These are phyloP conservation scores for Trichocladium uniseriatum DNA, from an alignment of 495 filamentous ascomycete genomes.

Conservation along the genomic window DNA sequence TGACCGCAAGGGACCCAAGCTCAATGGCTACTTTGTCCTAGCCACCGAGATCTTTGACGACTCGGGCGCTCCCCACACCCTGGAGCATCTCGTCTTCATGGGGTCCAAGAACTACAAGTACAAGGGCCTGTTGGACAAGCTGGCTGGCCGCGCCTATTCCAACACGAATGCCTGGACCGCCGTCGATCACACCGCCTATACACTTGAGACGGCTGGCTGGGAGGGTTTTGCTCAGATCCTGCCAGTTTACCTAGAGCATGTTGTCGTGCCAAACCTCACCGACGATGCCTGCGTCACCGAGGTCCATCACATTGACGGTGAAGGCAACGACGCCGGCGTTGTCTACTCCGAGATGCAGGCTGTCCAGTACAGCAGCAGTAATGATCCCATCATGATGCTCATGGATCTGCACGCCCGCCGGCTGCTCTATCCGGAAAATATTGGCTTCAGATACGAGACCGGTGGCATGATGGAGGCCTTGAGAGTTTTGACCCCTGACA, in stretches of 20 bases:
- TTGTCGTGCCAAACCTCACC: conserved; percentile 82
- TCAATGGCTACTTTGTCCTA: conserved; percentile 87
- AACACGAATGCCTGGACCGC: conserved; percentile 94
- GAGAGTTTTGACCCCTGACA: conserved; percentile 72
- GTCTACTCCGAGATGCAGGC: conserved; percentile 99
- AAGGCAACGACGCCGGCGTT: conserved; percentile 90
- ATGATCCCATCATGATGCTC: too few species aligned
- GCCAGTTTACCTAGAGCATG: conserved; percentile 91
- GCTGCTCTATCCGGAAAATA: conserved; percentile 75
- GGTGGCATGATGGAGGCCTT: conserved; percentile 93
- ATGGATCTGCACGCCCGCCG: conserved; percentile 73
- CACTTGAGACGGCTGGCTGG: conserved; percentile 89
- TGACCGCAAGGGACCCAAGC: conserved; percentile 84
- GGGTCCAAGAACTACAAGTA: conserved; percentile 89
- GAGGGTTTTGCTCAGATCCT: conserved; percentile 91
- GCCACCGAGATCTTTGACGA: conserved; percentile 97
- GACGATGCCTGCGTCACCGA: conserved; percentile 92
- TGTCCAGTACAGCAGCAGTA: conserved; percentile 68
- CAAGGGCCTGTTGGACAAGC: conserved; percentile 88
- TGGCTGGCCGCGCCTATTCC: conserved; percentile 87
- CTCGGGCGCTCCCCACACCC: conserved; percentile 87
- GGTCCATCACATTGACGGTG: conserved; percentile 89
- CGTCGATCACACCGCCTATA: conserved; percentile 95
- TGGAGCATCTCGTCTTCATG: conserved; percentile 98
- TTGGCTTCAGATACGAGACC: conserved; percentile 94